Evolutionary conservation across 169 alveolate species (phyloP).

Genomic region (Plasmodium sp.): DNA sequence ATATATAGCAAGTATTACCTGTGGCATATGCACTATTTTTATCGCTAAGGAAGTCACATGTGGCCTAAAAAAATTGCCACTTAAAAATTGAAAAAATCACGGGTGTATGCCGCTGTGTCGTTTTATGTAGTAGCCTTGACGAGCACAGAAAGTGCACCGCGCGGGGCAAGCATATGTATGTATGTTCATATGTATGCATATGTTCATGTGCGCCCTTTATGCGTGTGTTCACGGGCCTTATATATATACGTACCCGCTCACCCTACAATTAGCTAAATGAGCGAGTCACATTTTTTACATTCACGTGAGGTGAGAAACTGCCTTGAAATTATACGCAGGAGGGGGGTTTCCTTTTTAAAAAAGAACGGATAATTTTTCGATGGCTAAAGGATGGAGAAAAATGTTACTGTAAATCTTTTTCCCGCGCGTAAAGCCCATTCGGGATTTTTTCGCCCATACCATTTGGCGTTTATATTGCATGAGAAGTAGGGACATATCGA

Average conservation of each 20-base stretch:
- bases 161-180: neutral
- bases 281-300: neutral
- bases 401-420: neutral
- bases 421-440: neutral
- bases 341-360: neutral
- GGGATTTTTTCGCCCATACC: neutral
- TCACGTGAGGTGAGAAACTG: neutral
- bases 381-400: neutral
- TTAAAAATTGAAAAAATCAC: neutral
- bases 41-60: neutral
- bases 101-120: neutral
- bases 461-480: neutral
- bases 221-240: neutral
- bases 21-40: neutral
- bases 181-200: too few relatives aligned
- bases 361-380: neutral
- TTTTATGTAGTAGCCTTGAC: neutral
- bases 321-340: neutral
- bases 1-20: neutral
- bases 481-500: neutral
- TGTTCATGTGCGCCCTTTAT: neutral
- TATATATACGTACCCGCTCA: neutral
- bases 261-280: neutral
- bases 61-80: neutral
- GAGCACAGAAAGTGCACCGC: neutral